These are phyloP conservation scores for Chamaenerion angustifolium DNA, from an alignment of 345 rosid genomes.

Conservation along the genomic window DNA sequence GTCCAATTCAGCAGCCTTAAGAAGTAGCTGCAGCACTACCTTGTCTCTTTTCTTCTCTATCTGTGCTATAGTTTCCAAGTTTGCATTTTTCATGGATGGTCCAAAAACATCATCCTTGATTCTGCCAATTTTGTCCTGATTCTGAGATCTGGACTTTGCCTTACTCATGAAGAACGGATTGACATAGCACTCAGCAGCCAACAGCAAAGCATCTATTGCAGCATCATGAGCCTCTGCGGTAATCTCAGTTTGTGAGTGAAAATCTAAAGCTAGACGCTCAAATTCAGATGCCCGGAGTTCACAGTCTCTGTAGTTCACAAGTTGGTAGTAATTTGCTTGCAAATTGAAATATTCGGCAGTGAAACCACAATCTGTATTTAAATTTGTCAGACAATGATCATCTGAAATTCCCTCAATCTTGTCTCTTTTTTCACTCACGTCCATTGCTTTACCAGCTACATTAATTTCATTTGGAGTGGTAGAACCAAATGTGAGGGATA, in stretches of 20 bases:
- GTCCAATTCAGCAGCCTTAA: slow-evolving; percentile 66
- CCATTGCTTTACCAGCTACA: slow-evolving; percentile 17
- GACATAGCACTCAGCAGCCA: slow-evolving; percentile 83
- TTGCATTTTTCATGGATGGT: slow-evolving; percentile 17
- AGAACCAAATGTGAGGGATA: slow-evolving; percentile 26
- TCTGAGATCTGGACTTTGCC: slow-evolving; percentile 17
- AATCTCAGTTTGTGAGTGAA: slow-evolving; percentile 35
- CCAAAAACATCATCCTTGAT: slow-evolving; percentile 17
- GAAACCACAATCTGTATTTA: slow-evolving; percentile 42
- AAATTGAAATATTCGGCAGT: slow-evolving; percentile 42
- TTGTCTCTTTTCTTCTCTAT: slow-evolving; percentile 63
- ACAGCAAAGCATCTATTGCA: slow-evolving; percentile 67
- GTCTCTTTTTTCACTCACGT: slow-evolving; percentile 23
- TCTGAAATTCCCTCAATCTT: slow-evolving; percentile 15
- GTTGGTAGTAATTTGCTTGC: slow-evolving; percentile 58
- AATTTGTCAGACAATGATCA: slow-evolving; percentile 21
- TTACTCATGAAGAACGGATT: slow-evolving; percentile 56
- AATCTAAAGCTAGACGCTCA: slow-evolving; percentile 55
- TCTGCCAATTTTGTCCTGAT: slow-evolving; percentile 10
- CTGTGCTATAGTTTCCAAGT: slow-evolving; percentile 32
- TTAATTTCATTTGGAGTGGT: slow-evolving; percentile 14
- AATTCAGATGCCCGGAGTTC: slow-evolving; percentile 75
- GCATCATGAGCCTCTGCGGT: slow-evolving; percentile 66
- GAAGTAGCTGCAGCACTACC: slow-evolving; percentile 50
- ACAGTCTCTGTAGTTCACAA: slow-evolving; percentile 45